Percentiles rank a stretch among this genome's conserved stretches.
Conservation (phyloP, 495 filamentous ascomycete genomes). For the Jackrogersella multiformis region DNA sequence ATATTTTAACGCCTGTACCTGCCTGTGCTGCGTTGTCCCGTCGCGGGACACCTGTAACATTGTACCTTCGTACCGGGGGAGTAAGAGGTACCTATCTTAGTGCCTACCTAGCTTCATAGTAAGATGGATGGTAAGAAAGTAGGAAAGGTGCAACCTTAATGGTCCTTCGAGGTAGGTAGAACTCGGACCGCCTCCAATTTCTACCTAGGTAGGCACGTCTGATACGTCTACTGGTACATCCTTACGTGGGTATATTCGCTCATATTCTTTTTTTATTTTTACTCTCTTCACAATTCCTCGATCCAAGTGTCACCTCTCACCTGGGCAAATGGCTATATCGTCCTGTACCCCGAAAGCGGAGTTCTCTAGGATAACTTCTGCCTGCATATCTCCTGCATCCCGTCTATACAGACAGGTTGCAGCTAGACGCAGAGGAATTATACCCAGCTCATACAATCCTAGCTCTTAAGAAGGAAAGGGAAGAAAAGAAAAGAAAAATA, state of each 20-base stretch:
- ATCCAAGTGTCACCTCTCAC: conserved; percentile 20
- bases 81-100: too few relatives aligned
- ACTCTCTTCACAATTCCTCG: conserved; percentile 28
- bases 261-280: conserved; percentile 28
- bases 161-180: conserved; percentile 18
- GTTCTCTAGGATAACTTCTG: conserved; percentile 37
- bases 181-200: conserved; percentile 49
- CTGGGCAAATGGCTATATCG: conserved; percentile 42
- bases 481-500: conserved; percentile 2
- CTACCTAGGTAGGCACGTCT: too few relatives aligned
- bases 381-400: conserved; percentile 42
- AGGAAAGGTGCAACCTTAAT: conserved; percentile 41
- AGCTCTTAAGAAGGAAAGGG: conserved; percentile 5
- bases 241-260: too few relatives aligned
- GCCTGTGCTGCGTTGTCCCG: conserved; percentile 41
- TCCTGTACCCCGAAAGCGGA: conserved; percentile 39
- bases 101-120: too few relatives aligned
- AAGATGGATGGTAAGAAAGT: too few relatives aligned
- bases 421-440: conserved; percentile 28
- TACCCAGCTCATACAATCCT: conserved; percentile 24
- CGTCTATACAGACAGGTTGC: conserved; percentile 29
- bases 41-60: neutral
- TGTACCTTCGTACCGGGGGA: neutral
- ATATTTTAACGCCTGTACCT: conserved; percentile 19
- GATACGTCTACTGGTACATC: too few relatives aligned